A percentile compares a stretch with the other conserved stretches of the same genome.
phyloP scores from a whole-genome alignment of 495 filamentous ascomycete species.

The Lophiotrema nucula region DNA sequence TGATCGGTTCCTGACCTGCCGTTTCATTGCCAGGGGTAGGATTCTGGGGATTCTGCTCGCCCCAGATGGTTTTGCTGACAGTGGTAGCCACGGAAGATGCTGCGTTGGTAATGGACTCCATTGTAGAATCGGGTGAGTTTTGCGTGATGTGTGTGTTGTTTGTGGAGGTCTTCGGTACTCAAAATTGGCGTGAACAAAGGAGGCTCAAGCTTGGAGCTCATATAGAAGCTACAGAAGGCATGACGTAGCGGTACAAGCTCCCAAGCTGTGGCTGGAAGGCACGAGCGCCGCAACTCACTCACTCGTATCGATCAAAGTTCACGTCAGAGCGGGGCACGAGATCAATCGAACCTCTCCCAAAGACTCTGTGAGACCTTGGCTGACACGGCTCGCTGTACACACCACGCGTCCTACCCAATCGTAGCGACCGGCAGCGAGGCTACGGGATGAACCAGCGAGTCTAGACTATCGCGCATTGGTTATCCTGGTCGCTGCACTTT shows the following conservation, averaged over 20 bases:
- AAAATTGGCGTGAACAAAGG: neutral
- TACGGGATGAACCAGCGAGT: neutral
- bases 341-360: no score
- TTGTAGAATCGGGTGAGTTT: conserved; percentile 23
- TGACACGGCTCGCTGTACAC: neutral
- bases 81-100: conserved; percentile 45
- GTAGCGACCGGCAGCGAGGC: neutral
- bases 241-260: conserved; percentile 15
- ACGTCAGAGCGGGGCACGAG: conserved; percentile 15
- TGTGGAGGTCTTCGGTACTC: neutral
- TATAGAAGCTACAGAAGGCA: neutral
- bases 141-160: neutral
- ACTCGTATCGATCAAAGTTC: neutral
- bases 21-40: conserved; percentile 27
- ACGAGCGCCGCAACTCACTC: no score
- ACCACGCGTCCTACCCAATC: conserved; percentile 4
- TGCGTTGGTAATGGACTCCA: conserved; percentile 57
- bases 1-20: conserved; percentile 51
- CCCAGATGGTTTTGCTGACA: conserved; percentile 54
- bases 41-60: conserved; percentile 37
- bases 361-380: no score
- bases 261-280: neutral
- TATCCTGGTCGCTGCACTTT: no score
- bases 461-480: neutral
- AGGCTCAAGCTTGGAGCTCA: neutral